A percentile compares a stretch with the other conserved stretches of the same genome.
These are phyloP conservation scores for Senna tora DNA, from an alignment of 306 rosid genomes.

Conservation along the genomic window DNA sequence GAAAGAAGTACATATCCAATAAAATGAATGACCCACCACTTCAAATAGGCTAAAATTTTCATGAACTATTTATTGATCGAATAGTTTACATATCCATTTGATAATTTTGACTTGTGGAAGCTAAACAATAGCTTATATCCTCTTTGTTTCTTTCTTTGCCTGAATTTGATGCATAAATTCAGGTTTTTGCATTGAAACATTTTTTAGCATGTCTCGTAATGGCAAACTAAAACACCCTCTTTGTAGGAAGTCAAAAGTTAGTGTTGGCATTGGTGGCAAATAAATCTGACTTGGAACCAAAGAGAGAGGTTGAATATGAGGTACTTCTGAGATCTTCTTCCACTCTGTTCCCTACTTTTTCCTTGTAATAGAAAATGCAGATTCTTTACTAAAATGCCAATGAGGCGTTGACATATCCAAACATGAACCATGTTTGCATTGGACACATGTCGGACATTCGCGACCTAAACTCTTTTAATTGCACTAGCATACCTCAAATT, in stretches of 20 bases:
- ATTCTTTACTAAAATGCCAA: not conserved
- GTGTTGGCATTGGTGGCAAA: constrained; percentile 86
- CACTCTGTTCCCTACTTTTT: not conserved
- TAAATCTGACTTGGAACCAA: constrained; percentile 72
- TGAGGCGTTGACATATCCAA: not conserved
- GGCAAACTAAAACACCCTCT: constrained; percentile 17
- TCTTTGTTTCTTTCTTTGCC: not conserved
- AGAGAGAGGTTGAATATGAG: constrained; percentile 72
- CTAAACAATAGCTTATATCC: not conserved
- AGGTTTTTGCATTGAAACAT: not conserved
- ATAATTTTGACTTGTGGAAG: constrained; percentile 7
- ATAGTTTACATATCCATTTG: not conserved
- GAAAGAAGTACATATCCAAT: not conserved
- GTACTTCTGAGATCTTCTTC: constrained; percentile 39
- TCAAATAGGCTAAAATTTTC: not conserved
- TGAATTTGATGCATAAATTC: not conserved
- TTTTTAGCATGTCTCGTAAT: not conserved
- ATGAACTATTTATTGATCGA: not conserved
- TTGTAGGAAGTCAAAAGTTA: constrained; percentile 64
- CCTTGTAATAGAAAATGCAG: not conserved
- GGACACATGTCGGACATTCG: too few species aligned
- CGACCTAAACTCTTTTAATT: not conserved
- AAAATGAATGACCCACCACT: not conserved
- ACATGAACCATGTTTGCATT: too few species aligned
- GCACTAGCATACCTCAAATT: not conserved